Conservation (phyloP, 768 basidiomycete species). For the Mycena maculata region DNA sequence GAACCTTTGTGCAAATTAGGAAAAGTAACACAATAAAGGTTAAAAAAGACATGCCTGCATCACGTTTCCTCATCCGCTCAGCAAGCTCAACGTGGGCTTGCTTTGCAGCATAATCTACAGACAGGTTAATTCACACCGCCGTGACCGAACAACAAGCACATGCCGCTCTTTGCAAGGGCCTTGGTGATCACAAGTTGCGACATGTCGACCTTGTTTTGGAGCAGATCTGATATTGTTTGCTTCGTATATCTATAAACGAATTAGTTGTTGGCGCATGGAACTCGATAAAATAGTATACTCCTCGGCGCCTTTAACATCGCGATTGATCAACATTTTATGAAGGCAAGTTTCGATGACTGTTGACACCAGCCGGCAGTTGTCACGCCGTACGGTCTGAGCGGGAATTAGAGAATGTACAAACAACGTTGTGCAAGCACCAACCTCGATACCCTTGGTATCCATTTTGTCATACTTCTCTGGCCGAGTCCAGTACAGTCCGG, state of each 20-base stretch:
- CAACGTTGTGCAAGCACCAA: slow-evolving; percentile 45
- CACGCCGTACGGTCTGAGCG: slow-evolving; percentile 91
- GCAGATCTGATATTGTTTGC: slow-evolving; percentile 89
- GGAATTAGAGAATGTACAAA: slow-evolving; percentile 5
- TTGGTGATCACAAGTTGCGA: slow-evolving; percentile 99
- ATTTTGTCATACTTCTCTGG: slow-evolving; percentile 98
- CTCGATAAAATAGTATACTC: slow-evolving; percentile 63
- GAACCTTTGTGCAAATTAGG: slow-evolving; percentile 66
- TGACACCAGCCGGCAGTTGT: slow-evolving; percentile 98
- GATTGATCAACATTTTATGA: slow-evolving; percentile 96
- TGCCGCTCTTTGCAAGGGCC: slow-evolving; percentile 89
- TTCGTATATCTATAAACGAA: slow-evolving; percentile 81
- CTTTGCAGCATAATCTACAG: slow-evolving; percentile 89
- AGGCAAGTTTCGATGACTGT: slow-evolving; percentile 98
- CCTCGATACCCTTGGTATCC: slow-evolving; percentile 99
- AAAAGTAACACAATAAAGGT: not conserved
- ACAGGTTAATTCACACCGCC: not conserved
- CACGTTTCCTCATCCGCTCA: slow-evolving; percentile 94
- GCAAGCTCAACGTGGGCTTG: slow-evolving; percentile 98
- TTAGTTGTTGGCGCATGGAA: slow-evolving; percentile 22
- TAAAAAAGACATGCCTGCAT: slow-evolving; percentile 75
- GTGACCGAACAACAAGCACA: slow-evolving; percentile 32
- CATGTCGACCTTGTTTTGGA: slow-evolving; percentile 99
- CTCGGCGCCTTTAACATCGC: slow-evolving; percentile 94
- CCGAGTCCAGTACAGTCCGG: slow-evolving; percentile 97